Evolutionary conservation across 768 basidiomycete genomes (phyloP).

Genomic region (Boletus fagicola): DNA sequence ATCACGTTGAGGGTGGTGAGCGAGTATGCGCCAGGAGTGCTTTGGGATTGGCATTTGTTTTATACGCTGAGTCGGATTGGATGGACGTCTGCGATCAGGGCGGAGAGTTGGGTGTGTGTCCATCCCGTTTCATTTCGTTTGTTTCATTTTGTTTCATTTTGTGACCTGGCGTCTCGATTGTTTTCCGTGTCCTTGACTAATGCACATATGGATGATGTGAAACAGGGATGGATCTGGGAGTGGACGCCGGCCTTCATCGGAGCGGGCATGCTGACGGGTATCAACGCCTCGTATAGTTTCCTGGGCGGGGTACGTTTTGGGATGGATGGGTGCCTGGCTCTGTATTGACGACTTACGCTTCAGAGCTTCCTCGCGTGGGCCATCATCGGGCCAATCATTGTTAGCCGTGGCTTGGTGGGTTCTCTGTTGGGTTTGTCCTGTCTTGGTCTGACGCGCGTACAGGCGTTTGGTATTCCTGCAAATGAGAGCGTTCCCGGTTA

Average conservation of each 20-base stretch:
- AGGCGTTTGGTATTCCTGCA: conserved; percentile 22
- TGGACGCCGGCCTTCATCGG: conserved; percentile 57
- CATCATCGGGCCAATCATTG: conserved; percentile 54
- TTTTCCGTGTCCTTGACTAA: neutral
- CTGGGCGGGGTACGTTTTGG: conserved; percentile 37
- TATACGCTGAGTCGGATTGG: conserved; percentile 59
- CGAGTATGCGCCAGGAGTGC: conserved; percentile 58
- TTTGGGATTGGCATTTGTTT: conserved; percentile 64
- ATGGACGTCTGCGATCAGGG: conserved; percentile 56
- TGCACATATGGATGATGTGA: conserved; percentile 25
- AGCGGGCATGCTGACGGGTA: conserved; percentile 55
- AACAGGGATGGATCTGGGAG: conserved; percentile 24
- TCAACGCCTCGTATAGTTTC: conserved; percentile 59
- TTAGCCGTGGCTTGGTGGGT: conserved; percentile 43
- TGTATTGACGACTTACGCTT: neutral
- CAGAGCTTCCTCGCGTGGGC: conserved; percentile 62
- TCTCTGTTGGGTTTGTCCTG: neutral
- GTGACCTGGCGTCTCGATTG: too few species aligned
- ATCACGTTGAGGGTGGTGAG: conserved; percentile 54
- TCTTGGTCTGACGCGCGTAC: neutral
- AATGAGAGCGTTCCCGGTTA: conserved; percentile 14
- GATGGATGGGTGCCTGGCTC: neutral
- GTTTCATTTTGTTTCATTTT: neutral
- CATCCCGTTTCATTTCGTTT: too few species aligned
- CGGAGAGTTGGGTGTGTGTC: conserved; percentile 55